Base-by-base conservation (phyloP, 176 grass and related monocot species). In the Zoysia pacifica region DNA sequence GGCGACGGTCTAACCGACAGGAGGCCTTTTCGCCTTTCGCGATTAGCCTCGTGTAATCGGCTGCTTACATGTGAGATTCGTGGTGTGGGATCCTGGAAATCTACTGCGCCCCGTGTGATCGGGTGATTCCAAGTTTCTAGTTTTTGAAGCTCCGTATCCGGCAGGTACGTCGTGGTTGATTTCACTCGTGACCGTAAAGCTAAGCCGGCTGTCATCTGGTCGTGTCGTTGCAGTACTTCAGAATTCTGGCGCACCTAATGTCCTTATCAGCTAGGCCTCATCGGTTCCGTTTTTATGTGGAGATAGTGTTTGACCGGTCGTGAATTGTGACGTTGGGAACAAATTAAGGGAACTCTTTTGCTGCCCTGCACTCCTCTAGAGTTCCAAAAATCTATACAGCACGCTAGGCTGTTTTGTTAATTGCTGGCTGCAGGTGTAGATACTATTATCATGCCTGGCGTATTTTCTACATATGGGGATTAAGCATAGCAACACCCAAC, bases 1-100 rank as follows among this genome's bases (percentile, higher is more conserved):
- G 8, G 11, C 0, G 83, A 82, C 8, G 73, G 78, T 52, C 83
- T 47, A 89, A 86, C 87, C 68, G 59, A 73, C 82, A 46, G 59
- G 6, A 28, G 59, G 11, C 3, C 20, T 20, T 62, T 52, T 68
- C 71, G 11, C 59, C 72, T 36, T 72, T 40, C 2, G 16, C 50
- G 58, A 35, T 81, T 47, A 46, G 19, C 49, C 40, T 41, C 74
- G 18, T 16, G 36, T 78, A 77, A 87, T 79, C 69, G 40, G 58
- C 43, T 61, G 73, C 41, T 82, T 65, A 65, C 73, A 62, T 78
- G 56, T 51, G 67, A 53, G 82, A 72, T 81, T 46, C 77, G 54
- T 72, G 65, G 41, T 5, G 71, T 7, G 39, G 9, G 52, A 38
- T 5, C 20, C 69, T 38, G 0, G 61, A 72, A 79, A 38, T 79